Percentiles rank a stretch among this genome's conserved stretches.
These are phyloP conservation scores for Pseudoturritis turrita DNA, from an alignment of 345 rosid species.

Conservation along the genomic window DNA sequence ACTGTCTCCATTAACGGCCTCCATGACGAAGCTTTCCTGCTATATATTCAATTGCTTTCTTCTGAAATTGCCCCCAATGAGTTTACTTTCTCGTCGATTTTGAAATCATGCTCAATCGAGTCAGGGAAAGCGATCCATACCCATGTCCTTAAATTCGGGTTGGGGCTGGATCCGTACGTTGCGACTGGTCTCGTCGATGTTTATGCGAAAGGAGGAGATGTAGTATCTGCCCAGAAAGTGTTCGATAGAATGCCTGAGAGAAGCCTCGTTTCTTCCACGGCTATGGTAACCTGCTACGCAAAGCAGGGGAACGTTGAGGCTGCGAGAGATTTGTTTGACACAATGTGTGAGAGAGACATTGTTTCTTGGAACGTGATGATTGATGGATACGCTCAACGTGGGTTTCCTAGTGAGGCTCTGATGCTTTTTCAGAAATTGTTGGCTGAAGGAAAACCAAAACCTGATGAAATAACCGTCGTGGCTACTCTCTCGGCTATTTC, in stretches of 20 bases:
- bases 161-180: slow-evolving; percentile 59
- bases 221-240: slow-evolving; percentile 52
- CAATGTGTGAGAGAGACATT: slow-evolving; percentile 40
- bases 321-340: slow-evolving; percentile 46
- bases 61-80: slow-evolving; percentile 49
- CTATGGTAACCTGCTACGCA: slow-evolving; percentile 75
- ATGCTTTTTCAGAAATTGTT: slow-evolving; percentile 43
- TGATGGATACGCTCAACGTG: slow-evolving; percentile 56
- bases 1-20: slow-evolving; percentile 39
- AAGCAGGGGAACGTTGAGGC: slow-evolving; percentile 52
- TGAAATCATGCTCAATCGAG: slow-evolving; percentile 53
- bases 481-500: slow-evolving; percentile 66
- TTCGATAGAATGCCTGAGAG: slow-evolving; percentile 61
- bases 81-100: slow-evolving; percentile 64
- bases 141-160: slow-evolving; percentile 55
- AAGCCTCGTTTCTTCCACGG: slow-evolving; percentile 57
- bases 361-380: slow-evolving; percentile 79
- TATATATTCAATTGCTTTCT: slow-evolving; percentile 48
- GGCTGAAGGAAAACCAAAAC: slow-evolving; percentile 33
- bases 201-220: slow-evolving; percentile 59
- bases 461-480: slow-evolving; percentile 54
- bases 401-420: slow-evolving; percentile 39
- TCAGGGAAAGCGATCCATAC: slow-evolving; percentile 46
- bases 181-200: slow-evolving; percentile 61
- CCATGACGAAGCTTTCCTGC: slow-evolving; percentile 38